Conservation (phyloP, 257 asterid genomes). For the Misopates orontium region DNA sequence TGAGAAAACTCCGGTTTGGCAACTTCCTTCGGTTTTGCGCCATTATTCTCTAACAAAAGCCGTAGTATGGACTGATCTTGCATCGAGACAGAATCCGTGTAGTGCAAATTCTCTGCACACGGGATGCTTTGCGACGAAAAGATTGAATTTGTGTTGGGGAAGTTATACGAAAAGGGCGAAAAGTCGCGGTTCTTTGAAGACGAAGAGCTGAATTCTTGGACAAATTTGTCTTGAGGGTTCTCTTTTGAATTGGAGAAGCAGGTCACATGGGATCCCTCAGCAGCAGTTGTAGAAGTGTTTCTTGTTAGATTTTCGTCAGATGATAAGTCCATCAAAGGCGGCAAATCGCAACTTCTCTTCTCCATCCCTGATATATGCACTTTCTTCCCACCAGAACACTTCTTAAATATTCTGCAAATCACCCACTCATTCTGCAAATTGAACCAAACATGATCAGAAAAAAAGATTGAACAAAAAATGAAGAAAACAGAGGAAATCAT, state of each 20-base stretch:
- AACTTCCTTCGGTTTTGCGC: conserved; percentile 9
- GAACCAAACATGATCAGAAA: not conserved
- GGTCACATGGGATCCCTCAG: conserved; percentile 47
- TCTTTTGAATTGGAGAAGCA: conserved; percentile 60
- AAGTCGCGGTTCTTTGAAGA: conserved; percentile 31
- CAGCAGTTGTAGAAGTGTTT: conserved; percentile 9
- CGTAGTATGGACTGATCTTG: conserved; percentile 49
- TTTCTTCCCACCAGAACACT: conserved; percentile 63
- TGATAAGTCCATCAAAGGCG: conserved; percentile 55
- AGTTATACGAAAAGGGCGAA: conserved; percentile 20
- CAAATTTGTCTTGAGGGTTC: conserved; percentile 30
- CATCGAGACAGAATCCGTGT: conserved; percentile 32
- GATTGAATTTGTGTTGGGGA: conserved; percentile 26
- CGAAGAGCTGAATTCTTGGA: conserved; percentile 30
- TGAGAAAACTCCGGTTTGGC: conserved; percentile 18
- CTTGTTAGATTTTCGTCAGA: conserved; percentile 35
- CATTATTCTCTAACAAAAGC: conserved; percentile 40
- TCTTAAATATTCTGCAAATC: conserved; percentile 68
- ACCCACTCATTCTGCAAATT: conserved; percentile 80
- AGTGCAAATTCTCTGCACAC: conserved; percentile 19
- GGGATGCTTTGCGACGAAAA: conserved; percentile 37
- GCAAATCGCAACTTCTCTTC: conserved; percentile 36
- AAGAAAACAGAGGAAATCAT: conserved; percentile 33
- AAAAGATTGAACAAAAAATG: conserved; percentile 21
- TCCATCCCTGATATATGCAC: conserved; percentile 52